Conservation (phyloP, 2,329 filamentous ascomycete genomes). For the Xylaria sp. region DNA sequence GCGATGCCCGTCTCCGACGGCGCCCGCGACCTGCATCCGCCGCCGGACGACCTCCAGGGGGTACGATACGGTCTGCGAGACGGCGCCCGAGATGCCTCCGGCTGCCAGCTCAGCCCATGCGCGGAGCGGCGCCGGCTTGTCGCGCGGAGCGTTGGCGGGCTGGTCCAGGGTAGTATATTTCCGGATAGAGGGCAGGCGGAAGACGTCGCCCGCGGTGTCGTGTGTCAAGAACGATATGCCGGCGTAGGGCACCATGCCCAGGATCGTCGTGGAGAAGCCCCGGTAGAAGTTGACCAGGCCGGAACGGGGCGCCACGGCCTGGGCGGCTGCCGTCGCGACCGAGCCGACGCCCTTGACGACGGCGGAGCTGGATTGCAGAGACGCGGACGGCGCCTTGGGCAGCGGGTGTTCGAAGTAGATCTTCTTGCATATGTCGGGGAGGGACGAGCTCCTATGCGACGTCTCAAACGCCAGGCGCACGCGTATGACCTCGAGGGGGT, state of each 20-base stretch:
- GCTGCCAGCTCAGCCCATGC: conserved; percentile 86
- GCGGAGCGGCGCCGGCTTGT: conserved; percentile 72
- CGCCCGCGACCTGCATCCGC: conserved; percentile 94
- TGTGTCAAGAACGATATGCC: conserved; percentile 95
- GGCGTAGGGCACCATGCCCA: conserved; percentile 96
- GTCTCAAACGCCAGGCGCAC: conserved; percentile 96
- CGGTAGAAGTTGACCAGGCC: conserved; percentile 92
- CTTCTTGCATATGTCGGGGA: conserved; percentile 76
- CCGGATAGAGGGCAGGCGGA: conserved; percentile 70
- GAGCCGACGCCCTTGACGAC: conserved; percentile 42
- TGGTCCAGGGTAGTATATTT: conserved; percentile 74
- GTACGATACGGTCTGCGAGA: conserved; percentile 91
- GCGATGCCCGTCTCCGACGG: conserved; percentile 85
- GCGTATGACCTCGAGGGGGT: conserved; percentile 89
- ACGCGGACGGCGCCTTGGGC: conserved; percentile 40
- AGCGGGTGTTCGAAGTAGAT: conserved; percentile 80
- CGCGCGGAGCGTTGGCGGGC: conserved; percentile 53
- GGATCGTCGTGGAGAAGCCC: conserved; percentile 84
- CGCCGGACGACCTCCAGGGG: conserved; percentile 90
- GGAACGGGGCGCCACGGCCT: conserved; percentile 59
- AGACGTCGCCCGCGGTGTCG: conserved; percentile 82
- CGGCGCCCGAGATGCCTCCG: conserved; percentile 82
- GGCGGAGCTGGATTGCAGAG: conserved; percentile 33
- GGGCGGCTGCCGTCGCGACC: conserved; percentile 49
- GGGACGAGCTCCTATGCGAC: conserved; percentile 70